These are phyloP conservation scores for Penicillium crustosum DNA, from an alignment of 2,329 filamentous ascomycete species.

Conservation along the genomic window DNA sequence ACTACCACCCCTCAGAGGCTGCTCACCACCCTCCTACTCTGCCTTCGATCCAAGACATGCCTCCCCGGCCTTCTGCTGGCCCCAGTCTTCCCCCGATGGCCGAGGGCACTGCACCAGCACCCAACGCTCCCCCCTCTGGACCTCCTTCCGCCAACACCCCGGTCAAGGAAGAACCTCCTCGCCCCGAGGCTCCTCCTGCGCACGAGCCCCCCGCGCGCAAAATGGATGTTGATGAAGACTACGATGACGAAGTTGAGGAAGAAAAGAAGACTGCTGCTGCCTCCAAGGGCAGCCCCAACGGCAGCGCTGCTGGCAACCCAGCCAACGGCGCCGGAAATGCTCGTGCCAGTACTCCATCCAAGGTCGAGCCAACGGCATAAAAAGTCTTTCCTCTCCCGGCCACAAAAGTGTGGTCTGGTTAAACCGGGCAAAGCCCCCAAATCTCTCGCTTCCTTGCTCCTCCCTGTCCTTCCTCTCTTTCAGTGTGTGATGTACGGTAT, in stretches of 20 bases:
- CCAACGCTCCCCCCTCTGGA: constrained; percentile 45
- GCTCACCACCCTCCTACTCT: constrained; percentile 76
- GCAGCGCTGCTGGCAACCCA: constrained; percentile 30
- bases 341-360: constrained; percentile 31
- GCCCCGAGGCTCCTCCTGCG: constrained; percentile 50
- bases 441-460: constrained; percentile 12
- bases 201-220: constrained; percentile 87
- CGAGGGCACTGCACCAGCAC: constrained; percentile 42
- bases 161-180: constrained; percentile 56
- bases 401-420: neutral
- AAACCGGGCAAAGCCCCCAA: neutral
- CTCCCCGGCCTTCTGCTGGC: constrained; percentile 46
- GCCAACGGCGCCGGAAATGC: constrained; percentile 31
- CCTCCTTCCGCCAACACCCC: constrained; percentile 51
- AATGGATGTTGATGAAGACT: constrained; percentile 97
- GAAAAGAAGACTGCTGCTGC: constrained; percentile 55
- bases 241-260: constrained; percentile 91
- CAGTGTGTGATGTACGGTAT: constrained; percentile 27
- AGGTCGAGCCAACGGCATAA: constrained; percentile 34
- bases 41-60: constrained; percentile 50
- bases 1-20: constrained; percentile 88
- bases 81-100: constrained; percentile 60
- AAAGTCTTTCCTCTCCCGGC: constrained; percentile 1
- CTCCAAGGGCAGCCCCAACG: constrained; percentile 39
- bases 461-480: constrained; percentile 21